Base-by-base conservation (phyloP, 202 grass and related monocot species). In the Cymbopogon flexuosus region DNA sequence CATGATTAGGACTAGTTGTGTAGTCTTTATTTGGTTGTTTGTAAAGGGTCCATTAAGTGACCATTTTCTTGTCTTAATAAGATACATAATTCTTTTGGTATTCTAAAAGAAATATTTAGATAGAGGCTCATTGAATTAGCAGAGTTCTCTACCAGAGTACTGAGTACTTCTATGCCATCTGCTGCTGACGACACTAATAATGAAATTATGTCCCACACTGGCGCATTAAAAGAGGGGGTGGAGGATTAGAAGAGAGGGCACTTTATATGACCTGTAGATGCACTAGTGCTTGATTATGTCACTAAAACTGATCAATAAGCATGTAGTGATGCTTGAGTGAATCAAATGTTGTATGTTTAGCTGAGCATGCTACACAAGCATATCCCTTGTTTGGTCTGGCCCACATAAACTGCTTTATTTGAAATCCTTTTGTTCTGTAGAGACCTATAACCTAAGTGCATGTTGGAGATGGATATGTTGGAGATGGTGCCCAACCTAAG, bases 341-440 rank as follows among this genome's bases (percentile, higher is more conserved):
- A 77, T 64, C 76, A 45, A 41, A 42, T 70, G 10, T 70, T 29
- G 21, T 42, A 42, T 3, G 39, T 42, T 68, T 23, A 41, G 65
- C 65, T 41, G 1, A 23, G n/a, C 65, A 68, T 68, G 36, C 36
- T 12, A 12, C 34, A 21, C 5, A 40, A 41, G 4, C 12, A 33
- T 62, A 62, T 31, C 60, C 12, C 35, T 36, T 65, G 13, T 24
- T 27, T 8, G 6, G 3, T 23, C 22, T 70, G 6, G 6, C 13
- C 24, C 78, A 40, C 11, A 59, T 81, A 18, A 54, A 8, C 24
- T 63, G 24, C 10, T 65, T 31, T 34, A 83, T 77, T 83, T 71
- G 58, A 72, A 62, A 73, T 36, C 68, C 15, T 27, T 76, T 47
- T 79, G 22, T 24, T 30, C 19, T 10, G 43, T 72, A 73, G n/a